Conservation (phyloP, 768 basidiomycete genomes). For the Neoboletus subvelutipes region DNA sequence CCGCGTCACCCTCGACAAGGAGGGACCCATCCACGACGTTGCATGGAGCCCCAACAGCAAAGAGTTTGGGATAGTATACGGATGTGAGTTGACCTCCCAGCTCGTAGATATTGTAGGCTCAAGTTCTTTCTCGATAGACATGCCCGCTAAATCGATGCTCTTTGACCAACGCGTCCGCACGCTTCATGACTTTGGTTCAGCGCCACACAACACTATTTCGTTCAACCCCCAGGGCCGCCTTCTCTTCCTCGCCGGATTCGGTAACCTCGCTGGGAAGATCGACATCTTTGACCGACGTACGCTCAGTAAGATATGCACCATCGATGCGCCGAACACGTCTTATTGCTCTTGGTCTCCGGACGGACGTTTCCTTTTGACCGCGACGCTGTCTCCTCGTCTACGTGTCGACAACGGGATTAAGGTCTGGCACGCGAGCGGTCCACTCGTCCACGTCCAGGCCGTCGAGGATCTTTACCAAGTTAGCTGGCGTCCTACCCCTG, state of each 20-base stretch:
- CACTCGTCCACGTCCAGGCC: conserved; percentile 79
- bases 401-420: conserved; percentile 98
- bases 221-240: conserved; percentile 95
- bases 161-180: conserved; percentile 90
- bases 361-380: conserved; percentile 89
- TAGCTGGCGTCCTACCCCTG: conserved; percentile 73
- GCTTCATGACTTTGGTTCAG: conserved; percentile 86
- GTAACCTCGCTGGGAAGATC: conserved; percentile 93
- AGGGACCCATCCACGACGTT: conserved; percentile 97
- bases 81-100: conserved; percentile 63
- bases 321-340: conserved; percentile 92
- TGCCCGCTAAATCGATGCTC: conserved; percentile 92
- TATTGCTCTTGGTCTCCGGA: conserved; percentile 95
- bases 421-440: conserved; percentile 90
- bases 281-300: conserved; percentile 90
- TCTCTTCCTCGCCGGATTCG: conserved; percentile 90
- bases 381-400: conserved; percentile 91
- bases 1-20: conserved; percentile 86
- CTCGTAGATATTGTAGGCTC: not conserved
- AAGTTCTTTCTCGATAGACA: conserved; percentile 49
- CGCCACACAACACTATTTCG: conserved; percentile 87
- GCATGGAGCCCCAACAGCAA: conserved; percentile 95
- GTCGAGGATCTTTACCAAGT: conserved; percentile 90
- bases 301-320: conserved; percentile 71
- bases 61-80: conserved; percentile 95